These are phyloP conservation scores for Rhytidhysteron rufulum DNA, from an alignment of 2,329 filamentous ascomycete species.

Conservation along the genomic window DNA sequence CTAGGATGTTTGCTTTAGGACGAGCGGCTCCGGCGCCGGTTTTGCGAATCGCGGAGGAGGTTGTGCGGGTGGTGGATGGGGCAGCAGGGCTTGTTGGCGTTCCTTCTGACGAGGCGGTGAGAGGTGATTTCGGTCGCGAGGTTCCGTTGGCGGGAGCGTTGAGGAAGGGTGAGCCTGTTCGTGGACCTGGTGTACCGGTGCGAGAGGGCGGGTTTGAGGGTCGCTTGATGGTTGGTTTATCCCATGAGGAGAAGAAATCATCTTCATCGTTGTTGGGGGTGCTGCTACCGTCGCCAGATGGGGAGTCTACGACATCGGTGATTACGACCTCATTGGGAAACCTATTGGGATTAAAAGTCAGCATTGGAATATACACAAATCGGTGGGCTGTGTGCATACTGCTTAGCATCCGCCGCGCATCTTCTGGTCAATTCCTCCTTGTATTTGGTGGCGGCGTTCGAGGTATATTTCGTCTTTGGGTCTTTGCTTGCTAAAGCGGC, in stretches of 20 bases:
- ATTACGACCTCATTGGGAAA: slow-evolving; percentile 83
- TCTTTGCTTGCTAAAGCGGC: slow-evolving; percentile 96
- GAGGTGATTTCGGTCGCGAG: slow-evolving; percentile 78
- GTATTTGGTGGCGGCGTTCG: slow-evolving; percentile 89
- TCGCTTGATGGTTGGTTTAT: slow-evolving; percentile 94
- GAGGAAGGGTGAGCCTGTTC: slow-evolving; percentile 87
- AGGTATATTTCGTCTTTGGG: slow-evolving; percentile 93
- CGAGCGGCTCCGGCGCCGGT: slow-evolving; percentile 58
- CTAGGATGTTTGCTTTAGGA: slow-evolving; percentile 80
- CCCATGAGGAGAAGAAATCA: slow-evolving; percentile 99
- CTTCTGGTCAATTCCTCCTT: slow-evolving; percentile 93
- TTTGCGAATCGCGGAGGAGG: slow-evolving; percentile 80
- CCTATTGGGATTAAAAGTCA: slow-evolving; percentile 42
- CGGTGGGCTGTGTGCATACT: slow-evolving; percentile 54
- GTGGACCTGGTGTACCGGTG: slow-evolving; percentile 78
- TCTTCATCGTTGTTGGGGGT: slow-evolving; percentile 79
- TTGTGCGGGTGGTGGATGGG: slow-evolving; percentile 65
- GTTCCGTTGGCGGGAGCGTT: slow-evolving; percentile 58
- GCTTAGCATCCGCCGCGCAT: slow-evolving; percentile 75
- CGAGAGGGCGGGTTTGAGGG: slow-evolving; percentile 91
- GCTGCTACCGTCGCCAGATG: slow-evolving; percentile 58
- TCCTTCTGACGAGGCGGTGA: slow-evolving; percentile 48
- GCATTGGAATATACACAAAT: not conserved
- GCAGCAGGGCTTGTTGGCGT: slow-evolving; percentile 51
- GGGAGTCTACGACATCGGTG: slow-evolving; percentile 62